A percentile compares a stretch with the other conserved stretches of the same genome.
Conservation (phyloP, 306 rosid species). For the Lablab purpureus region DNA sequence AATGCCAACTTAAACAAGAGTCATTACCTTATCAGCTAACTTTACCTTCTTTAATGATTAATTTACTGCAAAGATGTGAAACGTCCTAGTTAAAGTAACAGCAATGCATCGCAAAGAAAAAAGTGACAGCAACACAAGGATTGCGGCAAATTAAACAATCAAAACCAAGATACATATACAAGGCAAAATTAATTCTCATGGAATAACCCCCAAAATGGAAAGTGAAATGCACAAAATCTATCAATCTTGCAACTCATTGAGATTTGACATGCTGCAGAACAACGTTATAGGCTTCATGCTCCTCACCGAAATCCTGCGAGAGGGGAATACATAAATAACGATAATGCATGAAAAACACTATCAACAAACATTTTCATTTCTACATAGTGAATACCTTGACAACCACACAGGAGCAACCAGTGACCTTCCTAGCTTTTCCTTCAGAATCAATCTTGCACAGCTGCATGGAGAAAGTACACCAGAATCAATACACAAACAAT, state of each 20-base stretch:
- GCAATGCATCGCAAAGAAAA: background rate
- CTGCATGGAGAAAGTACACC: constrained; percentile 52
- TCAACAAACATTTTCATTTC: background rate
- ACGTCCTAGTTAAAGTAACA: constrained; percentile 12
- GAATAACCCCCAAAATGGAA: constrained; percentile 27
- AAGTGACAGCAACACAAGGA: background rate
- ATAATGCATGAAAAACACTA: background rate
- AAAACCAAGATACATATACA: constrained; percentile 30
- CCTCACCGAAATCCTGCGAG: constrained; percentile 62
- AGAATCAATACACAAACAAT: too few species aligned
- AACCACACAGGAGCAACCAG: constrained; percentile 77
- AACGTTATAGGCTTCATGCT: constrained; percentile 57
- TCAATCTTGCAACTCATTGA: constrained; percentile 36
- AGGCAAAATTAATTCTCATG: constrained; percentile 43
- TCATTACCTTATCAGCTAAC: background rate
- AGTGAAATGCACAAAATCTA: background rate
- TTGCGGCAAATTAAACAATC: background rate
- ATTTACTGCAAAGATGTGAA: background rate
- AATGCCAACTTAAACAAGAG: background rate
- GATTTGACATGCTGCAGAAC: constrained; percentile 60
- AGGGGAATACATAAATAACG: background rate
- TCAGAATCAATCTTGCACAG: constrained; percentile 87
- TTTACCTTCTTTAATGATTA: background rate
- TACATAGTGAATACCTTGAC: constrained; percentile 63
- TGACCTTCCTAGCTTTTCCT: constrained; percentile 79